phyloP scores from a whole-genome alignment of 257 asterid species.

The Solanum chilense region DNA sequence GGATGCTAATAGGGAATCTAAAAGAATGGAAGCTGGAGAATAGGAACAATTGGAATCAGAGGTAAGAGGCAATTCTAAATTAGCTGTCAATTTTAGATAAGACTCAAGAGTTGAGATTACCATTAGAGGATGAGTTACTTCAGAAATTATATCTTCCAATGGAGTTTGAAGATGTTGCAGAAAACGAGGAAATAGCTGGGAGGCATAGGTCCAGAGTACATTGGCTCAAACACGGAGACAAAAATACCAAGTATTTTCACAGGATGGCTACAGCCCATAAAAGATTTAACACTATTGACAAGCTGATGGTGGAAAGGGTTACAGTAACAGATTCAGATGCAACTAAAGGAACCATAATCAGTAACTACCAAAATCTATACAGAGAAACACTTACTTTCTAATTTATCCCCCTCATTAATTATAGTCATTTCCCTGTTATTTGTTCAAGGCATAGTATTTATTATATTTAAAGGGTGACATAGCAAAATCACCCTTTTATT shows the following conservation, averaged over 20 bases:
- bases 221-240: neutral
- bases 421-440: too few species aligned
- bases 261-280: neutral
- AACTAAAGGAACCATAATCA: neutral
- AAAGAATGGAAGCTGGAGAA: neutral
- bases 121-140: neutral
- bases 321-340: neutral
- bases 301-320: neutral
- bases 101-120: neutral
- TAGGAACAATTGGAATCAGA: neutral
- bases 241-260: neutral
- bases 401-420: neutral
- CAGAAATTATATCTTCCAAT: neutral
- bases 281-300: neutral
- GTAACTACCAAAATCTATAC: neutral
- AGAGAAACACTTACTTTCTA: neutral
- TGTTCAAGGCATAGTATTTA: neutral
- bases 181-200: neutral
- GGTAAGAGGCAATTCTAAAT: neutral
- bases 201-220: neutral
- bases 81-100: neutral
- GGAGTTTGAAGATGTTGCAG: neutral
- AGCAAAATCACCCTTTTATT: neutral
- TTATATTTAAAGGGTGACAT: neutral
- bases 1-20: neutral